Base-by-base conservation (phyloP, 1,139 yeast species). In the Suhomyces terraborum region DNA sequence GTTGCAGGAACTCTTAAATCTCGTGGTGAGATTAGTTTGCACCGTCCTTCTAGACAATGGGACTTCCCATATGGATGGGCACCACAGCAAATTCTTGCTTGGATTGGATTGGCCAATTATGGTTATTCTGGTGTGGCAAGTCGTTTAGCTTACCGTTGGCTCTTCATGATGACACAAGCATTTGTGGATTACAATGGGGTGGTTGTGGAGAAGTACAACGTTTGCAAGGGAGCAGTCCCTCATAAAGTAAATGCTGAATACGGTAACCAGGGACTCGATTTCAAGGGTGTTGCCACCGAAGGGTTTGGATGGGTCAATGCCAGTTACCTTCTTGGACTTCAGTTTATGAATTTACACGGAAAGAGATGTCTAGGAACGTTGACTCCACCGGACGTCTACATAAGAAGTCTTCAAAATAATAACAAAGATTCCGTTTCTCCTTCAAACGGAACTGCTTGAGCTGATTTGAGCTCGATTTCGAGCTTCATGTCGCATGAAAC, bases 21-120 rank as follows among this genome's bases (percentile, higher is more conserved):
- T 4, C 73, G 96, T 45, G 97, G 97, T 20, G 80, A 70, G 13
- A 69, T 86, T 22, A 80, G 85, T 2, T 62, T 87, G 22, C 70
- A 77, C 38, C 72, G 91, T 52, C 96, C 96, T 18, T 81, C 87
- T 24, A 77, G 98, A 62, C 98, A 93, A 67, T 93, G 98, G 98
- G 98, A 93, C 62, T 93, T 84, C 60, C 98, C 98, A 6, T 88
- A 73, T 58, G 98, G 98, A 4, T 93, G 98, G 98, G 97, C 98
- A 0, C 98, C 98, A 2, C 98, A 94, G 61, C 98, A 93, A 62
- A 88, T 93, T 16, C 66, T 93, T 41, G 94, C 96, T 0, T 93
- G 98, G 98, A 78, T 78, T 32, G 98, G 98, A 0, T 70, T 93
- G 29, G 58, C 62, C 24, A 79, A 83, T 42, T 93, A 93, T 58